These are phyloP conservation scores for Hypericum perforatum DNA, from an alignment of 345 rosid species.

Conservation along the genomic window DNA sequence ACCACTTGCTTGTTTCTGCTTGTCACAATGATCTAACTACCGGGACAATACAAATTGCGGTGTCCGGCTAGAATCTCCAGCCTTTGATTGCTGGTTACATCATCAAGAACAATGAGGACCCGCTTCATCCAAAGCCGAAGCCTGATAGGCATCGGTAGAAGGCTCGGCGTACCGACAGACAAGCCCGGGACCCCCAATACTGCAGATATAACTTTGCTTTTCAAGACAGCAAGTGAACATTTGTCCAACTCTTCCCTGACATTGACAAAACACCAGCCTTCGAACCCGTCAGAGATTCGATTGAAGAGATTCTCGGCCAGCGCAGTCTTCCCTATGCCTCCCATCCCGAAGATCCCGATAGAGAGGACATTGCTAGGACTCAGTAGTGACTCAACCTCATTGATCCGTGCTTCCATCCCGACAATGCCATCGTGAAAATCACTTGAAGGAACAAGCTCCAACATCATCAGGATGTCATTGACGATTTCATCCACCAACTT, in stretches of 20 bases:
- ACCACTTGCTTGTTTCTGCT: neutral
- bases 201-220: neutral
- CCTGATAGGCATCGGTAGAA: neutral
- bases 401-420: too few species aligned
- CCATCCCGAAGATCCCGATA: neutral
- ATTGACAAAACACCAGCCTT: neutral
- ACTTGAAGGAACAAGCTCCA: too few species aligned
- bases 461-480: too few species aligned
- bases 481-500: too few species aligned
- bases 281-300: neutral
- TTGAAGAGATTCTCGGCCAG: neutral
- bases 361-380: too few species aligned
- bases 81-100: neutral
- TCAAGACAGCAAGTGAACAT: too few species aligned
- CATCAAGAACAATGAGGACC: conserved; percentile 3
- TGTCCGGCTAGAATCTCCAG: neutral
- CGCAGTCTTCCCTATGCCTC: neutral
- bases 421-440: too few species aligned
- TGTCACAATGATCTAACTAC: neutral
- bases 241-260: neutral
- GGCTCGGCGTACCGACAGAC: neutral
- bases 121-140: neutral
- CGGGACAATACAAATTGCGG: neutral
- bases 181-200: neutral
- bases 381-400: too few species aligned